Evolutionary conservation across 306 rosid genomes (phyloP).

Genomic region (Malus sylvestris): DNA sequence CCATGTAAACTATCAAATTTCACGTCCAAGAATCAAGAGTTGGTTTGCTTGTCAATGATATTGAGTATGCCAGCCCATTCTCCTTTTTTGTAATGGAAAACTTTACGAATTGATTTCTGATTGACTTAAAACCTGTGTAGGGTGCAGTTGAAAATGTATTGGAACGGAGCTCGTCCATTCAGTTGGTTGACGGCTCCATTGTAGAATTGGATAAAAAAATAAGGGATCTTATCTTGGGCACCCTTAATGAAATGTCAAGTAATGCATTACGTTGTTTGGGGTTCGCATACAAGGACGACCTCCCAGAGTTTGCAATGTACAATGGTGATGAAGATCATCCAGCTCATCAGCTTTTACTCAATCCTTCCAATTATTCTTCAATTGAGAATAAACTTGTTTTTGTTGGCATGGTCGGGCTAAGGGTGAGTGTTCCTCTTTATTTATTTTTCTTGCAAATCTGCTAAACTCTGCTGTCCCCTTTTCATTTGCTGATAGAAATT

Average conservation of each 20-base stretch:
- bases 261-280: constrained; percentile 87
- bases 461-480: neutral
- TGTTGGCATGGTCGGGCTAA: constrained; percentile 79
- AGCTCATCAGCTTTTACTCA: constrained; percentile 76
- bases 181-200: constrained; percentile 65
- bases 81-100: neutral
- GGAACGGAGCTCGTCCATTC: constrained; percentile 72
- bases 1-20: neutral
- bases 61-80: too few relatives aligned
- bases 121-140: constrained; percentile 29
- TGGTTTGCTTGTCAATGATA: too few relatives aligned
- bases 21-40: neutral
- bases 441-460: neutral
- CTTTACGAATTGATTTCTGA: neutral
- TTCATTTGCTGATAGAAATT: neutral
- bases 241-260: constrained; percentile 81
- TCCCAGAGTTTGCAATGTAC: constrained; percentile 40
- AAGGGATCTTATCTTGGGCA: constrained; percentile 45
- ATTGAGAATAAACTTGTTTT: constrained; percentile 78
- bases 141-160: constrained; percentile 83
- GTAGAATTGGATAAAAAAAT: constrained; percentile 50
- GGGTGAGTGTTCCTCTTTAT: constrained; percentile 48
- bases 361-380: constrained; percentile 72
- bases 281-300: constrained; percentile 86
- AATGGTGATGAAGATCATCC: constrained; percentile 78